Evolutionary conservation across 306 rosid genomes (phyloP), one percentile per base, ranked within the genome.

Genomic region (Sophora flavescens): DNA sequence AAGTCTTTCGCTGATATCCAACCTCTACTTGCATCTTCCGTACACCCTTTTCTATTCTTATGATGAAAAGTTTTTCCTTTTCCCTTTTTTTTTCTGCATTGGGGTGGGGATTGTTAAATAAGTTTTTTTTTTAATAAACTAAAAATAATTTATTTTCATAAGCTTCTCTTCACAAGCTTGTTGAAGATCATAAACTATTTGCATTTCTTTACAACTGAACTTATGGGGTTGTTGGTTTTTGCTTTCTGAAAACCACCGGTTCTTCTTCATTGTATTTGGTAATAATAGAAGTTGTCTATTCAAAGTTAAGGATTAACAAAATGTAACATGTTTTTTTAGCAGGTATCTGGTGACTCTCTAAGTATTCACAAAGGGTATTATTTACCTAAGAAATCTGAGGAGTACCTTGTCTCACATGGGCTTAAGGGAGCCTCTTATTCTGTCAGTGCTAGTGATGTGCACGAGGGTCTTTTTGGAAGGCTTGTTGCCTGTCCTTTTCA

Each of bases 301-400:
- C 36, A 76, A 2, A 18, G 6, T 54, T 68, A 52, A 8, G 48
- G 45, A 6, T 63, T 7, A 41, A 41, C 1, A 6, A 0, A 6
- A 13, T 50, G 22, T 50, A 44, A 11, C 32, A 9, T 77, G 74
- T 53, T 70, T 53, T 70, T 33, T 57, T 75, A 67, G 52, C 83
- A 95, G 97, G 91, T 66, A 22, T 64, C 59, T 60, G 78, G 82
- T 81, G 90, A 86, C 17, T 10, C 88, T 52, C 6, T 87, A 12
- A 88, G 85, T 44, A 78, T 95, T 83, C 87, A 48, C 67, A 89
- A 95, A 82, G 98, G 97, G 76, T 84, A 81, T 74, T 68, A 69
- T 84, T 83, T 95, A 73, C 80, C 96, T 3, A 75, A 87, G 78
- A 88, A 84, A 56, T 84, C 90, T 28, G 92, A 90, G 78, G 88